These are phyloP conservation scores for Citrus mangshanensis DNA, from an alignment of 345 rosid genomes.

Conservation along the genomic window DNA sequence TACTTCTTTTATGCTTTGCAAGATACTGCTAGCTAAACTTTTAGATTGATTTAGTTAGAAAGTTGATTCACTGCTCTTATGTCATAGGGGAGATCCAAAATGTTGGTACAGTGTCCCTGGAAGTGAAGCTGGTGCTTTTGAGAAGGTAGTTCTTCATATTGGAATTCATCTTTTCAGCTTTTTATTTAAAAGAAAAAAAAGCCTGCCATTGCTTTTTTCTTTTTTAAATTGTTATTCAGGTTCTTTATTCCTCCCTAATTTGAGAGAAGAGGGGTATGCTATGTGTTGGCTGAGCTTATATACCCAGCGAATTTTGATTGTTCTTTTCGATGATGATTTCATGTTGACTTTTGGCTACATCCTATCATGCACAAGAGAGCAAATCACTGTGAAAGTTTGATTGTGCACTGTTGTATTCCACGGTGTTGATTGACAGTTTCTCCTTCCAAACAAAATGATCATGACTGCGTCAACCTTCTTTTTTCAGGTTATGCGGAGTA, in stretches of 20 bases:
- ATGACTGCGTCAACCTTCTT: constrained; percentile 10
- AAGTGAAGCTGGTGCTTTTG: constrained; percentile 76
- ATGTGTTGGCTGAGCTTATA: not conserved
- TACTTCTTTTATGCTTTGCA: constrained; percentile 2
- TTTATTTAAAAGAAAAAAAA: not conserved
- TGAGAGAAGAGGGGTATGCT: not conserved
- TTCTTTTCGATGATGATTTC: not conserved
- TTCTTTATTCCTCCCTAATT: not conserved
- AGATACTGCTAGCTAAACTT: not conserved
- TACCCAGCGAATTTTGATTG: not conserved
- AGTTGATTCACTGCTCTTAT: constrained; percentile 20
- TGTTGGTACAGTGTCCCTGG: constrained; percentile 99
- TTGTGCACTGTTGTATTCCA: not conserved
- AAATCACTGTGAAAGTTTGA: not conserved
- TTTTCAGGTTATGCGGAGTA: constrained; percentile 75
- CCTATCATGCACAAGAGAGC: not conserved
- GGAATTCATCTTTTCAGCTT: not conserved
- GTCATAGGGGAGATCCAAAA: constrained; percentile 92
- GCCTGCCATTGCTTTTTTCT: not conserved
- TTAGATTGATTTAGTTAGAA: not conserved
- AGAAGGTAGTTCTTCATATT: constrained; percentile 57
- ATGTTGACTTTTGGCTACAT: constrained; percentile 1
- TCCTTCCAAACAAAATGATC: not conserved
- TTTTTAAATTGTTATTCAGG: no score
- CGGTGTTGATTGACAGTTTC: not conserved